Conservation (phyloP, 441 rosid genomes). For the Arabidopsis hybrid region DNA sequence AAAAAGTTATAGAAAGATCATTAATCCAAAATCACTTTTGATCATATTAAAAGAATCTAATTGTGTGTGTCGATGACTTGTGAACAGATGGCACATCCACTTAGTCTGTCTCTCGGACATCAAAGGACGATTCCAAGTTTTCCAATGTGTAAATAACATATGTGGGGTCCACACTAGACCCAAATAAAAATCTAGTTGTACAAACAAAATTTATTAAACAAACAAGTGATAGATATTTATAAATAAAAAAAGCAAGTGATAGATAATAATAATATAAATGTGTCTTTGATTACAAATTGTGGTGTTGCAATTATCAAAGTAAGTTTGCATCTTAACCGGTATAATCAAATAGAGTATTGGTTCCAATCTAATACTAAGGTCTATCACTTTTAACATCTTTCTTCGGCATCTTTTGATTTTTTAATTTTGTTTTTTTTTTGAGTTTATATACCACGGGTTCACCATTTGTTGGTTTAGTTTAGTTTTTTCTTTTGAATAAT, state of each 20-base stretch:
- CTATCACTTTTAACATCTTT: background rate
- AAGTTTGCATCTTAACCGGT: background rate
- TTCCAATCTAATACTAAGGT: constrained; percentile 1
- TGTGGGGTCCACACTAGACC: constrained; percentile 22
- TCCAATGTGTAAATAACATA: constrained; percentile 9
- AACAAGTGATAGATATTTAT: background rate
- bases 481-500: background rate
- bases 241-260: background rate
- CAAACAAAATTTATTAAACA: background rate
- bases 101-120: constrained; percentile 26
- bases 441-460: background rate
- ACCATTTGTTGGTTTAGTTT: background rate
- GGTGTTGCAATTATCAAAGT: background rate
- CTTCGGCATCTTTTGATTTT: background rate
- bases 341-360: background rate
- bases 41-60: constrained; percentile 36
- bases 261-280: background rate
- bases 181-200: background rate
- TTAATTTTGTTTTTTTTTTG: too few species aligned
- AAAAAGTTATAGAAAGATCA: background rate
- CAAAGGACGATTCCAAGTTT: constrained; percentile 12
- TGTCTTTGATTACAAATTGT: background rate
- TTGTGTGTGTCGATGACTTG: constrained; percentile 20
- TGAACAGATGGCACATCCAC: constrained; percentile 22
- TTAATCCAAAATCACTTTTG: constrained; percentile 15